A percentile compares a stretch with the other conserved stretches of the same genome.
phyloP scores from a whole-genome alignment of 148 eudicot genomes.

The Suaeda aralocaspica region DNA sequence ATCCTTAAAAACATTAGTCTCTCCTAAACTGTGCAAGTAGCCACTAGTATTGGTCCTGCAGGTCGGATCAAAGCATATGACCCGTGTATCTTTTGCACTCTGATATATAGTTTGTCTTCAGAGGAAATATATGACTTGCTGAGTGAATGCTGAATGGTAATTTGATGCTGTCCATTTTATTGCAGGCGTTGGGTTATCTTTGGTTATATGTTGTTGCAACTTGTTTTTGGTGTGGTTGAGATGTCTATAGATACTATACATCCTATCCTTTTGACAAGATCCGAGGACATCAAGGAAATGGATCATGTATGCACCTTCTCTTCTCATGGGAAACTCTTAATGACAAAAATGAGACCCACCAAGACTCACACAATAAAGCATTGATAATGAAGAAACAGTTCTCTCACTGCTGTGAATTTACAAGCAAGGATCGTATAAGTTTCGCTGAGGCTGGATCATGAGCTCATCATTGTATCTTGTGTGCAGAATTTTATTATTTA shows the following conservation, averaged over 20 bases:
- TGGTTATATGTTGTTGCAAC: conserved; percentile 87
- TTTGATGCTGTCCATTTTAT: not conserved
- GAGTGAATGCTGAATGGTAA: not conserved
- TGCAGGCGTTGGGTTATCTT: conserved; percentile 90
- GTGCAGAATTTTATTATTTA: conserved; percentile 3
- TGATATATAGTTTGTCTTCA: not conserved
- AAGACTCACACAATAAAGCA: conserved; percentile 81
- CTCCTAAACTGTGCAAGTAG: not conserved
- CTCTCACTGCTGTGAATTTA: conserved; percentile 5
- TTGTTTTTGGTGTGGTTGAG: conserved; percentile 92
- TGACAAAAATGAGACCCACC: conserved; percentile 78
- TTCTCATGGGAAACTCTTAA: conserved; percentile 81
- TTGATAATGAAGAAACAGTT: not conserved
- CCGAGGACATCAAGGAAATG: conserved; percentile 92
- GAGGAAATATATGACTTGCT: not conserved
- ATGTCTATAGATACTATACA: conserved; percentile 91
- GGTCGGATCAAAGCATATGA: no score
- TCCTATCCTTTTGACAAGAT: conserved; percentile 96
- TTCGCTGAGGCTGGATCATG: not conserved
- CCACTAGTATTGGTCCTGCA: no score
- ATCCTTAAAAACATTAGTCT: not conserved
- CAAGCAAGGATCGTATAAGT: not conserved
- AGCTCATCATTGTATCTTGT: not conserved
- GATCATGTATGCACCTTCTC: conserved; percentile 90
- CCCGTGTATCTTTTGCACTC: no score